Conservation (phyloP, 2,329 filamentous ascomycete genomes). For the Huntiella bhutanensis region DNA sequence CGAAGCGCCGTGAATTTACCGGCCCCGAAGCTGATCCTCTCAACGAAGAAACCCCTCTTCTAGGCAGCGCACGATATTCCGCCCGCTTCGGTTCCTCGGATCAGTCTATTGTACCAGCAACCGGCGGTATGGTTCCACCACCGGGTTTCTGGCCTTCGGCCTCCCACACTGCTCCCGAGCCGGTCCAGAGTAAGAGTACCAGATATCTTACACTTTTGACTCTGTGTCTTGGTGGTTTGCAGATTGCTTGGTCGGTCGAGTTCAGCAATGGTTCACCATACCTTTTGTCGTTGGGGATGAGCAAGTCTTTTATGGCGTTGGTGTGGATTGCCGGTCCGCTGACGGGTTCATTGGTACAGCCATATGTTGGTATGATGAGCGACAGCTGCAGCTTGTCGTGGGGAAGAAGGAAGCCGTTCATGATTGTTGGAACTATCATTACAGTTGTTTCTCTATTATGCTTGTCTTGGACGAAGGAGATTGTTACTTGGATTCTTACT, state of each 20-base stretch:
- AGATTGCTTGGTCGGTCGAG: conserved; percentile 92
- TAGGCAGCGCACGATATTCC: neutral
- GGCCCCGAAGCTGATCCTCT: conserved; percentile 12
- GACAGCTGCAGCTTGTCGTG: conserved; percentile 56
- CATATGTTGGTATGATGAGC: conserved; percentile 64
- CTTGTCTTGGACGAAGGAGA: conserved; percentile 56
- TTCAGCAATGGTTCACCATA: conserved; percentile 82
- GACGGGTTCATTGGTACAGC: conserved; percentile 61
- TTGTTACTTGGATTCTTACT: conserved; percentile 46
- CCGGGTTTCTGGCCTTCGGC: neutral
- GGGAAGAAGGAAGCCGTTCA: conserved; percentile 69
- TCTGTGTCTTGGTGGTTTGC: conserved; percentile 68
- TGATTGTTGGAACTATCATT: conserved; percentile 48
- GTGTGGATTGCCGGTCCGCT: conserved; percentile 69
- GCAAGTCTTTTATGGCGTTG: conserved; percentile 63
- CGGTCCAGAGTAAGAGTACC: conserved; percentile 50
- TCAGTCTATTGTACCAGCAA: conserved; percentile 16
- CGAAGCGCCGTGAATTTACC: conserved; percentile 3
- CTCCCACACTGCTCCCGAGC: conserved; percentile 13
- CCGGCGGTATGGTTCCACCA: neutral
- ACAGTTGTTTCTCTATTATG: conserved; percentile 50
- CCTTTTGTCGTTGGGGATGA: conserved; percentile 60
- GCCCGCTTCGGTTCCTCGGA: conserved; percentile 14
- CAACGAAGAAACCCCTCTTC: conserved; percentile 12
- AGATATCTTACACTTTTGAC: conserved; percentile 80